Evolutionary conservation across 228 moss, liverwort and hornwort species (phyloP).

Genomic region (Sphagnum magellanicum): DNA sequence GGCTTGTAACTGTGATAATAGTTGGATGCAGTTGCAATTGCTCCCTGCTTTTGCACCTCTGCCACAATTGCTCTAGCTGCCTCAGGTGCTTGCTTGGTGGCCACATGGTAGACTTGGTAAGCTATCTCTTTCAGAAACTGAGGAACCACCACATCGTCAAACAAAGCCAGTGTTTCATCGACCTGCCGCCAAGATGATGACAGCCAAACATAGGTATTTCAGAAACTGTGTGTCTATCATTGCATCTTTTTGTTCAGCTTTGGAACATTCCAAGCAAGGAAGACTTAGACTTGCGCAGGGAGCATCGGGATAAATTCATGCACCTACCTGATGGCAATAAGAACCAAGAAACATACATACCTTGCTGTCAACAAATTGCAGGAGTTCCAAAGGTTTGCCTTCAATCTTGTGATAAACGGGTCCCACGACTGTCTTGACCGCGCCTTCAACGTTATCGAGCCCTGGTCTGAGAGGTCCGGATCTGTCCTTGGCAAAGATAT

Average conservation of each 20-base stretch:
- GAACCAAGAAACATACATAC: constrained; percentile 2
- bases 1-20: constrained; percentile 35
- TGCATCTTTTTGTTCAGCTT: background rate
- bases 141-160: constrained; percentile 17
- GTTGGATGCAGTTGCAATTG: constrained; percentile 15
- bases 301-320: background rate
- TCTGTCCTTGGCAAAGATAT: constrained; percentile 24
- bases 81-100: constrained; percentile 5
- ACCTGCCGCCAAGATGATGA: constrained; percentile 12
- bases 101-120: constrained; percentile 7
- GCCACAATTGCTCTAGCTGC: constrained; percentile 7
- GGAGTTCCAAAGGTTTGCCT: constrained; percentile 25
- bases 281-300: background rate
- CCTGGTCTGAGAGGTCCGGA: constrained; percentile 39
- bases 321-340: background rate
- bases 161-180: constrained; percentile 6
- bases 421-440: constrained; percentile 38
- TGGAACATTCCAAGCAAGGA: background rate
- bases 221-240: background rate
- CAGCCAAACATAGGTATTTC: background rate
- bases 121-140: constrained; percentile 9
- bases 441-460: constrained; percentile 34
- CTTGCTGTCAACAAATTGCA: constrained; percentile 24
- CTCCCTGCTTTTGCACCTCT: constrained; percentile 27
- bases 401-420: constrained; percentile 34